Evolutionary conservation across 2,329 filamentous ascomycete species (phyloP).

Genomic region (Xylariaceae sp.): DNA sequence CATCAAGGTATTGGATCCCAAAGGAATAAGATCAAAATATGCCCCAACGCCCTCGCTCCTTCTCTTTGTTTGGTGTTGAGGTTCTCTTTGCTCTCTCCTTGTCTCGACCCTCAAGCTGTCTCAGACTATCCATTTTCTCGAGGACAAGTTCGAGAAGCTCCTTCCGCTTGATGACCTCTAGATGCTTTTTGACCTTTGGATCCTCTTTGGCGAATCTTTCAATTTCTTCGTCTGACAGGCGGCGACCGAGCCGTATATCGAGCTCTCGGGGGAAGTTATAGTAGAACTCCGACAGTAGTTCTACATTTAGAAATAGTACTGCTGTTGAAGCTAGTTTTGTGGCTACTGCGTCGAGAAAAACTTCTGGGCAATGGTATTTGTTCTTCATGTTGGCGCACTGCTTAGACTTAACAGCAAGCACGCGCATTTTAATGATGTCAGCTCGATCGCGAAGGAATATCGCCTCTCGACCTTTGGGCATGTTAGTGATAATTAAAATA

Average conservation of each 20-base stretch:
- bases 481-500: neutral
- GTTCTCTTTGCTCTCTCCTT: slow-evolving; percentile 54
- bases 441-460: slow-evolving; percentile 92
- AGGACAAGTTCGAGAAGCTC: slow-evolving; percentile 91
- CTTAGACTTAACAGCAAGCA: slow-evolving; percentile 86
- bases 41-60: slow-evolving; percentile 57
- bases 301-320: slow-evolving; percentile 96
- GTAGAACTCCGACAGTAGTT: slow-evolving; percentile 95
- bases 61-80: slow-evolving; percentile 42
- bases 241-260: slow-evolving; percentile 82
- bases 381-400: slow-evolving; percentile 85
- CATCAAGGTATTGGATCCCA: slow-evolving; percentile 12
- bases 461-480: slow-evolving; percentile 79
- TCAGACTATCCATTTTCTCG: slow-evolving; percentile 92
- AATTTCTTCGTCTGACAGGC: slow-evolving; percentile 78
- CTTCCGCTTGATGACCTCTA: slow-evolving; percentile 92
- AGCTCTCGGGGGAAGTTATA: slow-evolving; percentile 96
- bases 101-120: slow-evolving; percentile 80
- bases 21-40: slow-evolving; percentile 47
- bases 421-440: slow-evolving; percentile 87
- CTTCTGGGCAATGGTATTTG: slow-evolving; percentile 95
- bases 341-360: slow-evolving; percentile 97
- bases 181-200: slow-evolving; percentile 83
- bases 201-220: slow-evolving; percentile 94
- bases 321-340: slow-evolving; percentile 94